Percentiles rank a stretch among this genome's conserved stretches.
phyloP scores from a whole-genome alignment of 495 filamentous ascomycete genomes.

The Lophiotrema nucula region DNA sequence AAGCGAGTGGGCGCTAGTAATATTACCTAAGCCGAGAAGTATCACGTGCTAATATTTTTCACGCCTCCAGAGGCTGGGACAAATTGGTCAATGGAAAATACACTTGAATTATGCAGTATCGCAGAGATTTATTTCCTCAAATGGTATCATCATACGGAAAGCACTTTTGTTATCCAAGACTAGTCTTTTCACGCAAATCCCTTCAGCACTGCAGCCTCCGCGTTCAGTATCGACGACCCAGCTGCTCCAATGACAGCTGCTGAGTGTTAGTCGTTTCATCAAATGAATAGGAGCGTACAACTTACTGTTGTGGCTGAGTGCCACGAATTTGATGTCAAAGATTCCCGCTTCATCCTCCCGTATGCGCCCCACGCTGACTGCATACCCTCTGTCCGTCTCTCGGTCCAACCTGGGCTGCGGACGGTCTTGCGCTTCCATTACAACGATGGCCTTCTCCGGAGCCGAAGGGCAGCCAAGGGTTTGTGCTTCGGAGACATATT shows the following conservation, averaged over 20 bases:
- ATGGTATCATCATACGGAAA: too few species aligned
- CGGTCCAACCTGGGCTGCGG: constrained; percentile 47
- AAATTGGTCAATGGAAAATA: too few species aligned
- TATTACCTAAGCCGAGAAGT: too few species aligned
- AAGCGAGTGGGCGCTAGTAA: too few species aligned
- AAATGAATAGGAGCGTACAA: constrained; percentile 13
- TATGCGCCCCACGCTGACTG: constrained; percentile 44
- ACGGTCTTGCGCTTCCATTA: constrained; percentile 47
- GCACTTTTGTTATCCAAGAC: not conserved
- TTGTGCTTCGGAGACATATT: constrained; percentile 46
- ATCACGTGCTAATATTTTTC: too few species aligned
- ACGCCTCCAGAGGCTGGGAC: too few species aligned
- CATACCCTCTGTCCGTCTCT: constrained; percentile 46
- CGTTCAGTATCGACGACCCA: constrained; percentile 90
- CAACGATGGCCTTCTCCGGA: constrained; percentile 44
- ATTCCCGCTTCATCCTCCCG: constrained; percentile 46
- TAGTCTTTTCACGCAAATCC: constrained; percentile 50
- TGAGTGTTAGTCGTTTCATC: too few species aligned
- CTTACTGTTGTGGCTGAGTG: constrained; percentile 55
- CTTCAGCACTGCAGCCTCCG: constrained; percentile 87
- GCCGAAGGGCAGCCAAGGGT: constrained; percentile 44
- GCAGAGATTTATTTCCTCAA: too few species aligned
- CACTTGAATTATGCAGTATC: too few species aligned
- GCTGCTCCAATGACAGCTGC: constrained; percentile 88
- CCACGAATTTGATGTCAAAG: constrained; percentile 49